Evolutionary conservation across 768 basidiomycete genomes (phyloP).

Genomic region (Galerina sulciceps): DNA sequence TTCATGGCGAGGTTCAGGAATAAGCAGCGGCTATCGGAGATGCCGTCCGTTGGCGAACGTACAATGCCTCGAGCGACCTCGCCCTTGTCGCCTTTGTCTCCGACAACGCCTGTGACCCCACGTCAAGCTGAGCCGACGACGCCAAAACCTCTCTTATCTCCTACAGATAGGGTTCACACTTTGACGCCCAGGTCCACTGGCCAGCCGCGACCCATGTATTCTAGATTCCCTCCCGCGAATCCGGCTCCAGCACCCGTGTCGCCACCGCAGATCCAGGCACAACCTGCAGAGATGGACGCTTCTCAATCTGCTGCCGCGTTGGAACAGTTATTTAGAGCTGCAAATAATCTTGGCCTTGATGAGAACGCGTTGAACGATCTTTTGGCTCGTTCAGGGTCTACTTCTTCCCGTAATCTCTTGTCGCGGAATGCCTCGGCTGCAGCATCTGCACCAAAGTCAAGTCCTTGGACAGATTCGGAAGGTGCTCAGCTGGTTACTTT

Average conservation of each 20-base stretch:
- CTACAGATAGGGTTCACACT: constrained; percentile 17
- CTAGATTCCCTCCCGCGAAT: constrained; percentile 37
- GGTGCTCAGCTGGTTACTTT: constrained; percentile 26
- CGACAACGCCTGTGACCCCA: constrained; percentile 33
- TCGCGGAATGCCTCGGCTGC: constrained; percentile 19
- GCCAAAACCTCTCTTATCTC: constrained; percentile 11
- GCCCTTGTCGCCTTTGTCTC: constrained; percentile 20
- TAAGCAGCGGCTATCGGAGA: constrained; percentile 43
- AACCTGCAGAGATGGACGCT: constrained; percentile 18
- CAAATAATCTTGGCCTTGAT: constrained; percentile 75
- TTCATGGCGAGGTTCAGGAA: constrained; percentile 82
- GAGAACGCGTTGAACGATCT: constrained; percentile 72
- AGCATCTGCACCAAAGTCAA: constrained; percentile 6
- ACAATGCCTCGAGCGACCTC: constrained; percentile 33
- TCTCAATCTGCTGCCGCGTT: constrained; percentile 52
- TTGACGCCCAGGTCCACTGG: constrained; percentile 20
- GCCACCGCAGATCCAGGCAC: constrained; percentile 10
- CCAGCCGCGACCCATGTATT: constrained; percentile 30
- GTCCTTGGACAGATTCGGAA: constrained; percentile 10
- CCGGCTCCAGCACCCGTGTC: constrained; percentile 18
- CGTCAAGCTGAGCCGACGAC: constrained; percentile 23
- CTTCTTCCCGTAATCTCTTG: constrained; percentile 48
- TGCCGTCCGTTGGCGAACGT: constrained; percentile 30
- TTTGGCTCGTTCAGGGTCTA: constrained; percentile 71
- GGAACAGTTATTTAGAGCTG: constrained; percentile 77